phyloP scores from a whole-genome alignment of 1,284 basidiomycete genomes.

The Pseudozyma tsukubaensis region DNA sequence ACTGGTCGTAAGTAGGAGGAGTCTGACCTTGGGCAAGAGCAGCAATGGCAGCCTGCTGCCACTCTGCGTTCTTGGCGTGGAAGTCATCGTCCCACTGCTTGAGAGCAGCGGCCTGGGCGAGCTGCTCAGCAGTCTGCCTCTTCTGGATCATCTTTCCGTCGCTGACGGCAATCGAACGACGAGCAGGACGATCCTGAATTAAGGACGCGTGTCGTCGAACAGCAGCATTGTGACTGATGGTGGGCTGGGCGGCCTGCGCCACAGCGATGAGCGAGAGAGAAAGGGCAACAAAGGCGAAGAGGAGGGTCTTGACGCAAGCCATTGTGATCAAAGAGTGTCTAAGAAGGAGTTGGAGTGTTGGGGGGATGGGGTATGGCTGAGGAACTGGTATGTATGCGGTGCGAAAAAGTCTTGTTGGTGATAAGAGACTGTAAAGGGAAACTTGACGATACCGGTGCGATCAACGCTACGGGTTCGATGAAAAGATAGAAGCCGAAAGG shows the following conservation, averaged over 20 bases:
- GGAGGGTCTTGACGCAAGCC: conserved; percentile 31
- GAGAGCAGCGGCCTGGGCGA: conserved; percentile 37
- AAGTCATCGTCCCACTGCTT: conserved; percentile 48
- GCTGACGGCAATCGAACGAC: conserved; percentile 30
- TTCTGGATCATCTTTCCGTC: conserved; percentile 37
- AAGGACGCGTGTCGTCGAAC: conserved; percentile 33
- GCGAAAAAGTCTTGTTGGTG: background rate
- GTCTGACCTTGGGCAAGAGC: conserved; percentile 50
- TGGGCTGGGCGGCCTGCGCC: conserved; percentile 34
- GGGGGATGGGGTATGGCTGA: conserved; percentile 1
- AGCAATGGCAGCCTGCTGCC: conserved; percentile 57
- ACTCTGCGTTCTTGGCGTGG: conserved; percentile 51
- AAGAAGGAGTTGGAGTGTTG: background rate
- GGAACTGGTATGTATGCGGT: background rate
- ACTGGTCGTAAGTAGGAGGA: conserved; percentile 47
- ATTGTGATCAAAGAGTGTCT: conserved; percentile 12
- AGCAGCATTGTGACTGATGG: conserved; percentile 45
- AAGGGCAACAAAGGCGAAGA: conserved; percentile 42
- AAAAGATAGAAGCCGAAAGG: conserved; percentile 6
- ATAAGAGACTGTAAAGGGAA: conserved; percentile 2
- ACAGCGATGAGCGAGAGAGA: conserved; percentile 33
- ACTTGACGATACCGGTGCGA: conserved; percentile 29
- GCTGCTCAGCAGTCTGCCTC: conserved; percentile 44
- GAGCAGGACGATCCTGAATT: conserved; percentile 24
- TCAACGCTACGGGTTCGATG: conserved; percentile 41